These are phyloP conservation scores for Clavariopsis aquatica DNA, from an alignment of 495 filamentous ascomycete species.

Conservation along the genomic window DNA sequence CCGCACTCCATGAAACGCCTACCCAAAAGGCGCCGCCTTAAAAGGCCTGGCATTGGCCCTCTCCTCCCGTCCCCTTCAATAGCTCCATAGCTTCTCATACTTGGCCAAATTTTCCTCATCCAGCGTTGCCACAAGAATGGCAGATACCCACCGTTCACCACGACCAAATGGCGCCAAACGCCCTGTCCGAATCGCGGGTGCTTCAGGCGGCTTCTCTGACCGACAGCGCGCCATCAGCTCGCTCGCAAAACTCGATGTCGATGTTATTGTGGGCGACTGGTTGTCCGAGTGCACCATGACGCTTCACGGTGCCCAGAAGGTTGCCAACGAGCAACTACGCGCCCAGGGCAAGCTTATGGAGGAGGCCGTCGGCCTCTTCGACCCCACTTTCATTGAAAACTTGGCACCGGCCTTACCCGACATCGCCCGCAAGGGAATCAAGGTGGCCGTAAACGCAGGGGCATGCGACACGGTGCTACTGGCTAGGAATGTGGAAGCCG, in stretches of 20 bases:
- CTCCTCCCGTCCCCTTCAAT: not conserved
- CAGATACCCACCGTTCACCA: not conserved
- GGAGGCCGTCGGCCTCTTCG: constrained; percentile 32
- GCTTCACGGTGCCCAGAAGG: constrained; percentile 35
- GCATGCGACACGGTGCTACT: constrained; percentile 37
- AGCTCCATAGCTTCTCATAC: not conserved
- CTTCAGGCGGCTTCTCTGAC: constrained; percentile 44
- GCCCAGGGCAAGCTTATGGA: constrained; percentile 41
- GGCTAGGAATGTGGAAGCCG: constrained; percentile 11
- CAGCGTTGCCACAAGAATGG: constrained; percentile 7
- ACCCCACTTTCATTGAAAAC: constrained; percentile 34
- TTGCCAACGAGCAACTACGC: constrained; percentile 19
- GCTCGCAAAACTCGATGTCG: constrained; percentile 34
- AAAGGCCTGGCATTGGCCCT: not conserved
- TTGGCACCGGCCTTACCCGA: constrained; percentile 25
- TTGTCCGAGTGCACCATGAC: constrained; percentile 40
- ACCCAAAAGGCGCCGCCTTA: not conserved
- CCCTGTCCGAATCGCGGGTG: constrained; percentile 41
- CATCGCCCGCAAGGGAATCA: constrained; percentile 39
- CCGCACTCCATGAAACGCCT: not conserved
- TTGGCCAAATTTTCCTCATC: constrained; percentile 2
- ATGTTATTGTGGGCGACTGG: constrained; percentile 41
- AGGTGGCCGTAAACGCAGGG: constrained; percentile 41
- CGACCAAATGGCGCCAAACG: constrained; percentile 33
- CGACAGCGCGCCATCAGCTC: constrained; percentile 41